phyloP scores from a whole-genome alignment of 1,139 yeast species.

The Saccharomyces hybrid region DNA sequence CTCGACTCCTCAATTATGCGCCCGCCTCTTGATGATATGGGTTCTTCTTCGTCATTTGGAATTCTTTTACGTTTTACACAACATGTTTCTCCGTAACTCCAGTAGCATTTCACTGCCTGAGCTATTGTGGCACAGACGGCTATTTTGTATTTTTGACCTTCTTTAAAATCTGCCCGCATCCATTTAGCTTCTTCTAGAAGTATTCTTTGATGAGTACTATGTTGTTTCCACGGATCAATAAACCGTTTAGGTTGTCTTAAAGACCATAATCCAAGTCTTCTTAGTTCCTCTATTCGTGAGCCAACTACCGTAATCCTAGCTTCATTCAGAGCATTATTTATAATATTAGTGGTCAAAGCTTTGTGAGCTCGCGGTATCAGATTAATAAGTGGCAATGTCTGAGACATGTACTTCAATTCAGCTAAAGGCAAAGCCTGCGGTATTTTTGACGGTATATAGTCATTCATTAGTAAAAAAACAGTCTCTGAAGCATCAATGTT shows the following conservation, averaged over 20 bases:
- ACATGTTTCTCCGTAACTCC: conserved; percentile 64
- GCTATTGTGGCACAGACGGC: conserved; percentile 67
- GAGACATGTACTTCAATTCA: conserved; percentile 79
- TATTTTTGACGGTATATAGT: conserved; percentile 41
- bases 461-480: conserved; percentile 40
- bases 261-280: conserved; percentile 85
- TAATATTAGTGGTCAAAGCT: conserved; percentile 74
- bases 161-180: conserved; percentile 76
- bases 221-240: conserved; percentile 52
- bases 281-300: conserved; percentile 86
- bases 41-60: neutral
- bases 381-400: conserved; percentile 76
- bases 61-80: conserved; percentile 41
- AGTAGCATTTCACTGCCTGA: conserved; percentile 65
- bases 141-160: conserved; percentile 58
- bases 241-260: conserved; percentile 73
- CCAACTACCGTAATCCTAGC: conserved; percentile 90
- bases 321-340: conserved; percentile 77
- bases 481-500: conserved; percentile 33
- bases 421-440: conserved; percentile 62
- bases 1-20: neutral
- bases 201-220: conserved; percentile 59
- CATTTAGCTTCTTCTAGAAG: conserved; percentile 75
- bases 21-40: neutral
- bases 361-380: conserved; percentile 81